Conservation (phyloP, 2,329 filamentous ascomycete species). For the Nemania serpens region DNA sequence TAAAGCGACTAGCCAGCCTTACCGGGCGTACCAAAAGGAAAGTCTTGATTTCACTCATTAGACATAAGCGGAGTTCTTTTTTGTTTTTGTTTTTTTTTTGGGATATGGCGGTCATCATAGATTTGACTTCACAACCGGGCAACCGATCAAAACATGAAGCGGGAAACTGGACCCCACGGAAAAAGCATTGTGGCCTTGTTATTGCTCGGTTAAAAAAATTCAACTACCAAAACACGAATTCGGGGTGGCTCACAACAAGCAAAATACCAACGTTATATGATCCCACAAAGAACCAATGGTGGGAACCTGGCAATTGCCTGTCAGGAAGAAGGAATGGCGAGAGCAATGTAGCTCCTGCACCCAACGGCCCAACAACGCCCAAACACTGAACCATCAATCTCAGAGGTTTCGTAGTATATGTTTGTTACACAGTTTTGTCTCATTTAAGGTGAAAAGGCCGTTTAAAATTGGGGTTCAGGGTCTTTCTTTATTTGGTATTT, state of each 20-base stretch:
- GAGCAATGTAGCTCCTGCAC: neutral
- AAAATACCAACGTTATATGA: constrained; percentile 9
- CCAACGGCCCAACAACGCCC: neutral
- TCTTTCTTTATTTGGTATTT: constrained; percentile 7
- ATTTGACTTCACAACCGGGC: constrained; percentile 38
- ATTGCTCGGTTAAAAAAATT: constrained; percentile 14
- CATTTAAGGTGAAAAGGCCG: constrained; percentile 5
- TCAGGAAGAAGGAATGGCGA: neutral
- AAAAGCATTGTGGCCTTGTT: constrained; percentile 25
- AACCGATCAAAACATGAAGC: constrained; percentile 33
- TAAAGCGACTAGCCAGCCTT: constrained; percentile 4
- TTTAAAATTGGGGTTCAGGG: constrained; percentile 16
- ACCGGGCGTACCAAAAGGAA: constrained; percentile 1
- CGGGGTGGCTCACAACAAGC: constrained; percentile 4
- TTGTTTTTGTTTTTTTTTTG: constrained; percentile 13
- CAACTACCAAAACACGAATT: constrained; percentile 1
- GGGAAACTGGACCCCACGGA: constrained; percentile 20
- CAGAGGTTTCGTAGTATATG: constrained; percentile 12
- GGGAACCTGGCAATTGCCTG: neutral
- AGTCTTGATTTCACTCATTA: constrained; percentile 14
- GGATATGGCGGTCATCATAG: constrained; percentile 26
- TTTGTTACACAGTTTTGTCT: constrained; percentile 12
- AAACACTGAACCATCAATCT: neutral
- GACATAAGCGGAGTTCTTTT: constrained; percentile 17
- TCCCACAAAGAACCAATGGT: constrained; percentile 1